These are phyloP conservation scores for Breynia disticha DNA, from an alignment of 441 rosid genomes.

Conservation along the genomic window DNA sequence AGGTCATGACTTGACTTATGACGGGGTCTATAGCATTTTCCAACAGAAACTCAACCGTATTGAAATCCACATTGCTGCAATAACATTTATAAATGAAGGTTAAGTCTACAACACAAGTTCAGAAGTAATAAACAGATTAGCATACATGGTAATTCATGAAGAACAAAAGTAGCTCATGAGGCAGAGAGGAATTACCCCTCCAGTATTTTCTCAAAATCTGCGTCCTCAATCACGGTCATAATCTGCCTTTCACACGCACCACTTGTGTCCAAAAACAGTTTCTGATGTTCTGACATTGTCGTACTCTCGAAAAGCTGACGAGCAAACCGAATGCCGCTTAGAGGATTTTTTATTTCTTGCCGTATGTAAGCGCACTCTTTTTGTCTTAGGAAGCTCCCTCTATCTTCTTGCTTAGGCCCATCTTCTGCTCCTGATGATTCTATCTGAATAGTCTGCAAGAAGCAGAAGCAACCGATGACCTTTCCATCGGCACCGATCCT, in stretches of 20 bases:
- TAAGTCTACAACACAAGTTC: background rate
- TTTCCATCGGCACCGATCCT: slow-evolving; percentile 41
- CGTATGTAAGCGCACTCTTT: slow-evolving; percentile 50
- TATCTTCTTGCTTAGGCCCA: slow-evolving; percentile 27
- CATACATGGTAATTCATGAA: background rate
- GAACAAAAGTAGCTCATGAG: too few relatives aligned
- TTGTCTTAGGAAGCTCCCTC: slow-evolving; percentile 27
- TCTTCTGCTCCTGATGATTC: slow-evolving; percentile 16
- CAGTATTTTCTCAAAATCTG: slow-evolving; percentile 38
- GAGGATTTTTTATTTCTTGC: slow-evolving; percentile 69
- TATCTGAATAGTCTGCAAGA: slow-evolving; percentile 48
- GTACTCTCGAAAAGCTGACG: slow-evolving; percentile 55
- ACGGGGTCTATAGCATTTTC: slow-evolving; percentile 50
- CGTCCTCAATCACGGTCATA: slow-evolving; percentile 39
- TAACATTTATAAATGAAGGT: slow-evolving; percentile 3
- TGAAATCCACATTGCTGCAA: slow-evolving; percentile 40
- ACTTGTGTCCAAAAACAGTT: slow-evolving; percentile 62
- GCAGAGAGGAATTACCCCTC: slow-evolving; percentile 45
- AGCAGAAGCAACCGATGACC: slow-evolving; percentile 68
- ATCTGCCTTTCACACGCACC: slow-evolving; percentile 85
- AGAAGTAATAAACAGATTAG: background rate
- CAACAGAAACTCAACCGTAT: slow-evolving; percentile 48
- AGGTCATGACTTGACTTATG: slow-evolving; percentile 67
- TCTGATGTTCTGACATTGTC: slow-evolving; percentile 50
- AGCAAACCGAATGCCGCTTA: slow-evolving; percentile 62